Conservation (phyloP, 2,329 filamentous ascomycete species). For the Cucurbitaria berberidis region DNA sequence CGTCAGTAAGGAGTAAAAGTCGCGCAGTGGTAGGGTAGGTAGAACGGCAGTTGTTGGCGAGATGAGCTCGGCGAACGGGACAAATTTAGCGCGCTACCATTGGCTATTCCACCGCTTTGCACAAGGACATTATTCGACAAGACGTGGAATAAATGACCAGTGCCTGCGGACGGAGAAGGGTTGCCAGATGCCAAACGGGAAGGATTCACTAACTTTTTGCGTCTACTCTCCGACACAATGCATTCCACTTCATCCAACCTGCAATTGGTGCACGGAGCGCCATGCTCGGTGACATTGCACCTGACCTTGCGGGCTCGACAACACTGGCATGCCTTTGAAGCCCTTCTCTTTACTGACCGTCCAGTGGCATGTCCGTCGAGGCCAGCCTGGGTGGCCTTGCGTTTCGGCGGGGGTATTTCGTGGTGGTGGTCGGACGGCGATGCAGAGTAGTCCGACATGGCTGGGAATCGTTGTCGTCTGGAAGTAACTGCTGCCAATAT, state of each 20-base stretch:
- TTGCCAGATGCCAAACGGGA: slow-evolving; percentile 31
- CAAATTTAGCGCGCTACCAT: slow-evolving; percentile 22
- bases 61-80: slow-evolving; percentile 17
- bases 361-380: slow-evolving; percentile 56
- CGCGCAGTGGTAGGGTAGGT: slow-evolving; percentile 4
- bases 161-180: slow-evolving; percentile 15
- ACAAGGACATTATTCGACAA: slow-evolving; percentile 34
- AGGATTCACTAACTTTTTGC: slow-evolving; percentile 73
- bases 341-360: slow-evolving; percentile 76
- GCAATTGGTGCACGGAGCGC: slow-evolving; percentile 86
- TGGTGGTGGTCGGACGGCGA: slow-evolving; percentile 44
- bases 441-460: slow-evolving; percentile 49
- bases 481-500: slow-evolving; percentile 20
- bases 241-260: slow-evolving; percentile 80
- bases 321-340: slow-evolving; percentile 88
- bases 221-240: slow-evolving; percentile 72
- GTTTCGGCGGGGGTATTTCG: slow-evolving; percentile 56
- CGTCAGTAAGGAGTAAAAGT: slow-evolving; percentile 34
- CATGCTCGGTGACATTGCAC: slow-evolving; percentile 89
- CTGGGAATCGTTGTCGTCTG: slow-evolving; percentile 20
- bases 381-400: slow-evolving; percentile 63
- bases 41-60: slow-evolving; percentile 7
- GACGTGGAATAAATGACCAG: slow-evolving; percentile 8
- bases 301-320: slow-evolving; percentile 89
- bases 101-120: slow-evolving; percentile 27